Base-by-base conservation (phyloP, 192 early-diverging fungal genomes). In the Pilobolus umbonatus region DNA sequence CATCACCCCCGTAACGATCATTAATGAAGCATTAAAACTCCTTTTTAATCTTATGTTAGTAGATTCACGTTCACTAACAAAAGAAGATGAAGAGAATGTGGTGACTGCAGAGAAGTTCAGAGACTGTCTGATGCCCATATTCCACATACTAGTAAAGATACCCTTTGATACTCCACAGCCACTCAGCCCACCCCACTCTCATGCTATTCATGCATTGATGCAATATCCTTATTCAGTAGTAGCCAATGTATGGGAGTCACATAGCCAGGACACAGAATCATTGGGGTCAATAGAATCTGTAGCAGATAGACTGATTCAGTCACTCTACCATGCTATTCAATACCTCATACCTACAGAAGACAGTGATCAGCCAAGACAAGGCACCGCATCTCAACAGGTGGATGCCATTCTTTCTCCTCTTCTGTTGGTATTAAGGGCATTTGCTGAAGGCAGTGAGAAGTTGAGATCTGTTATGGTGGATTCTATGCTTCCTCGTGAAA, bases 131-230 rank as follows among this genome's bases (percentile, higher is more conserved):
- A 52, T 60, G 14, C 70, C 77, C 24, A 75, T 77, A 9, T 62
- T 80, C 9, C 60, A 65, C 2, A 67, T 83, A 32, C 42, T 83
- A 22, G 62, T 50, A 17, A 31, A 62, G 10, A 31, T 79, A 24
- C 64, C 75, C 7, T 66, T 52, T 9, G 60, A 76, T 7, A 46
- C 32, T 1, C 72, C 69, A 21, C 60, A 75, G 26, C 83, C 88
- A 12, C 55, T 93, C n/a, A 54, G 76, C 21, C 76, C 91, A 14
- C 91, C 91, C 28, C 78, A 86, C 32, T 83, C 84, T 5, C 88
- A 91, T 69, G 85, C 84, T 0, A 81, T 93, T n/a, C 86, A 93
- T 61, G 80, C 80, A 0, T 65, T 93, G 4, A 65, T 93, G 58
- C 78, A 84, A 35, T 77, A 70, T 28, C 76, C 77, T n/a, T 62